Conservation (phyloP, 2,329 filamentous ascomycete species). For the Trichoderma guizhouense region DNA sequence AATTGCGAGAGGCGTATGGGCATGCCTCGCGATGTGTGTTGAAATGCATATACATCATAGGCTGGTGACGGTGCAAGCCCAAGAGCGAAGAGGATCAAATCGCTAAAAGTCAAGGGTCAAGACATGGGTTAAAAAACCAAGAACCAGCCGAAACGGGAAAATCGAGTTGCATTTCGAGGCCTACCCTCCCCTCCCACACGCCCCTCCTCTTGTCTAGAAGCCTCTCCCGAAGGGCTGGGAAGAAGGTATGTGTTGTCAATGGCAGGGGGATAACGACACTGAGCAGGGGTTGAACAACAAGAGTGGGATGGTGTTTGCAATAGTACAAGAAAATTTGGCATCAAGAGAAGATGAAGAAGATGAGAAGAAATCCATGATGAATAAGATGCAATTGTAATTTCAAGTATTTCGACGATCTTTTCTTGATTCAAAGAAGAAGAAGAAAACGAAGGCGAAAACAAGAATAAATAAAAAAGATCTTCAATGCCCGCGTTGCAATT, state of each 20-base stretch:
- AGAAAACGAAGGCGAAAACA: neutral
- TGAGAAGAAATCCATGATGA: neutral
- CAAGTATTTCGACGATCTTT: neutral
- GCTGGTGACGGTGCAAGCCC: neutral
- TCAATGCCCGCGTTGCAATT: constrained; percentile 10
- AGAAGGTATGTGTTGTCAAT: constrained; percentile 16
- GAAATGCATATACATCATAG: neutral
- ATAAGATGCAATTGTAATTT: neutral
- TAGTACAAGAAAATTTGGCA: neutral
- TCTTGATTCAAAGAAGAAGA: neutral
- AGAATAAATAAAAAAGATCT: neutral
- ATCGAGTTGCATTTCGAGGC: neutral
- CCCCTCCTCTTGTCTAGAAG: constrained; percentile 9
- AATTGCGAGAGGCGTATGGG: neutral
- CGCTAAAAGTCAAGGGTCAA: neutral
- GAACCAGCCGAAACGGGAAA: constrained; percentile 13
- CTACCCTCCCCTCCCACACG: neutral
- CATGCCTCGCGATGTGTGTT: neutral
- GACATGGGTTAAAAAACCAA: neutral
- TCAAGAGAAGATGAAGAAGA: neutral
- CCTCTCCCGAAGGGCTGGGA: constrained; percentile 19
- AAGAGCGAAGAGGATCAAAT: neutral
- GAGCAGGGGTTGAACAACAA: neutral
- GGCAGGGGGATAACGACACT: neutral
- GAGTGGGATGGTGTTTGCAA: neutral